phyloP scores from a whole-genome alignment of 2,329 filamentous ascomycete species.

The Pseudogymnoascus sp. region DNA sequence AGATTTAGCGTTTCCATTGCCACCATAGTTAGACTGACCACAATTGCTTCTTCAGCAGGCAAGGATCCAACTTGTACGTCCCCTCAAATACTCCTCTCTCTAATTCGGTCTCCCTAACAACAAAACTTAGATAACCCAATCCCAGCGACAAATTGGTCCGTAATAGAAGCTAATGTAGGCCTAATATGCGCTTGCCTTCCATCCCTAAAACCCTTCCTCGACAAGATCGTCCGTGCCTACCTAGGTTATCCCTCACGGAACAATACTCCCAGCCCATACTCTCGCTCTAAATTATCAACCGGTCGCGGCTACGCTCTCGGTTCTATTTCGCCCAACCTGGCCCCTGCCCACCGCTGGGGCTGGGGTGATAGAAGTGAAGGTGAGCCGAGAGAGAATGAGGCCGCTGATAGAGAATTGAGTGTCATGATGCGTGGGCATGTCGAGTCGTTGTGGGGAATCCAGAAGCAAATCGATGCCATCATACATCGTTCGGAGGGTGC shows the following conservation, averaged over 20 bases:
- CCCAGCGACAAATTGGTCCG: conserved; percentile 31
- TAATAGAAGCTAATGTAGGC: conserved; percentile 29
- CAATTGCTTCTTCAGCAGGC: not conserved
- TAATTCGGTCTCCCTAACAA: not conserved
- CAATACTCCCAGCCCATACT: not conserved
- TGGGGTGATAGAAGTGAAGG: not conserved
- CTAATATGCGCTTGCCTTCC: conserved; percentile 33
- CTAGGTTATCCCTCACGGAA: not conserved
- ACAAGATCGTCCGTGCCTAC: not conserved
- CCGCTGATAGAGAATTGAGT: not conserved
- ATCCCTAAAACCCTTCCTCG: not conserved
- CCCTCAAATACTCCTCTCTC: not conserved
- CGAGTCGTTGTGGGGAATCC: not conserved
- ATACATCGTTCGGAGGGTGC: not conserved
- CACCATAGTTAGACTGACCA: conserved; percentile 12
- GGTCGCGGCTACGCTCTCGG: not conserved
- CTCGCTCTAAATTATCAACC: too few relatives aligned
- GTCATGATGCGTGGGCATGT: not conserved
- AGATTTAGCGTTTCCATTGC: conserved; percentile 13
- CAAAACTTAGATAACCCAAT: conserved; percentile 18
- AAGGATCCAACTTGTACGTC: not conserved
- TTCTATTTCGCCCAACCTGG: not conserved
- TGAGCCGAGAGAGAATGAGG: not conserved
- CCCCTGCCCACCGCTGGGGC: not conserved
- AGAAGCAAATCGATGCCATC: not conserved